phyloP scores from a whole-genome alignment of 2,329 filamentous ascomycete genomes.

The Boeremia exigua region DNA sequence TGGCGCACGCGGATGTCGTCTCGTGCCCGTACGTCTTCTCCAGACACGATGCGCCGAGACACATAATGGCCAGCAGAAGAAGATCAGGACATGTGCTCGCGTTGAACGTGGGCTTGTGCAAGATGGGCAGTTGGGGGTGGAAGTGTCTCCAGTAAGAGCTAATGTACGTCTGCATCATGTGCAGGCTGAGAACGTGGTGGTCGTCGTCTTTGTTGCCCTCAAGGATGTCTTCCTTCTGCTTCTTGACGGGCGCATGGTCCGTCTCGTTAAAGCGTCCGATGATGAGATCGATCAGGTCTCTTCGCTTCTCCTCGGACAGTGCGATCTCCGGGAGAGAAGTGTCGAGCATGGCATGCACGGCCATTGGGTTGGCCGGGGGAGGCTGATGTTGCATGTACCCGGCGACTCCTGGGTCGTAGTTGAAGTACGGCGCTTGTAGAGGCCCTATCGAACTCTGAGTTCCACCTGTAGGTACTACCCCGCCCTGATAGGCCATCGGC shows the following conservation, averaged over 20 bases:
- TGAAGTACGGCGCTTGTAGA: constrained; percentile 58
- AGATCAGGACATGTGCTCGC: constrained; percentile 86
- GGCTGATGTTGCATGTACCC: constrained; percentile 57
- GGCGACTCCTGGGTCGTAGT: constrained; percentile 56
- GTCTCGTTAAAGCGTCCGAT: constrained; percentile 81
- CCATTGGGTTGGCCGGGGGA: constrained; percentile 80
- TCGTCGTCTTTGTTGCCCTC: constrained; percentile 75
- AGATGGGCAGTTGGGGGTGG: constrained; percentile 89
- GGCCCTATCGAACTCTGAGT: constrained; percentile 49
- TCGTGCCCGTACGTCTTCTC: constrained; percentile 80
- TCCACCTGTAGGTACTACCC: constrained; percentile 47
- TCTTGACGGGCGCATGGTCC: constrained; percentile 73
- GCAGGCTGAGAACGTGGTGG: constrained; percentile 73
- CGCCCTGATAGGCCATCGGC: constrained; percentile 46
- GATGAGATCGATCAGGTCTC: constrained; percentile 83
- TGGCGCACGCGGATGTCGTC: constrained; percentile 76
- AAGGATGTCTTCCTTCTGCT: constrained; percentile 77
- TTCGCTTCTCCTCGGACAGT: constrained; percentile 85
- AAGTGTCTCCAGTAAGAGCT: constrained; percentile 93
- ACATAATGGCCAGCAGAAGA: constrained; percentile 85
- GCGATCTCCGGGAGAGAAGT: constrained; percentile 78
- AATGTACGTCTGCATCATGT: constrained; percentile 94
- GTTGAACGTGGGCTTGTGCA: constrained; percentile 92
- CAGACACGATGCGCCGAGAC: constrained; percentile 87
- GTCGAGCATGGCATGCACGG: constrained; percentile 83